A percentile compares a stretch with the other conserved stretches of the same genome.
phyloP scores from a whole-genome alignment of 805 yeast species.

The Wickerhamiella brachini region DNA sequence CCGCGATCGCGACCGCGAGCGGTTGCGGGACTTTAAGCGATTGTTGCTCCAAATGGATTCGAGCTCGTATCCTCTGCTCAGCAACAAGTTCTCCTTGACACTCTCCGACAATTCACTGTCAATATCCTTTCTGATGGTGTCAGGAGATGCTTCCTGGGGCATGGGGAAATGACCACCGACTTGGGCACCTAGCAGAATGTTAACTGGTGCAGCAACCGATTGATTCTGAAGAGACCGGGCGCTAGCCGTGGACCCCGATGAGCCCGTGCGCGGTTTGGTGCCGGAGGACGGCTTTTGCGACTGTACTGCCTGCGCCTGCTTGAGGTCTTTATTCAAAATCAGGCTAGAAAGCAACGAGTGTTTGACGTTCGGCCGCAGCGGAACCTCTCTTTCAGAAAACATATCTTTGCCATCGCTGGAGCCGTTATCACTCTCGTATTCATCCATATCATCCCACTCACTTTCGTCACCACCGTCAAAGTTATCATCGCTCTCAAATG shows the following conservation, averaged over 20 bases:
- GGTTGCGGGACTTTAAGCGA: not conserved
- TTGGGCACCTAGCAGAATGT: conserved; percentile 11
- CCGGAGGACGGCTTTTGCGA: not conserved
- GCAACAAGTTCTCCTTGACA: conserved; percentile 7
- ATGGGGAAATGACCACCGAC: conserved; percentile 11
- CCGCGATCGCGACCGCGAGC: conserved; percentile 1
- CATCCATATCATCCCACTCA: conserved; percentile 16
- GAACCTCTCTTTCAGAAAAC: conserved; percentile 21
- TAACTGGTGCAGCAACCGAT: conserved; percentile 9
- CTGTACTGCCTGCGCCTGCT: not conserved
- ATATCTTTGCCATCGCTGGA: conserved; percentile 22
- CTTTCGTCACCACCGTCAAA: conserved; percentile 16
- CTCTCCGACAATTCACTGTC: conserved; percentile 10
- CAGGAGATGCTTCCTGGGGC: conserved; percentile 1
- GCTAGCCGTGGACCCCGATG: not conserved
- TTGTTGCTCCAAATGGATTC: conserved; percentile 6
- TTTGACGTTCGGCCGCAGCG: conserved; percentile 20
- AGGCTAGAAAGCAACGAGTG: conserved; percentile 28
- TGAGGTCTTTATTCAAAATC: conserved; percentile 22
- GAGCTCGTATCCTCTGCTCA: conserved; percentile 9
- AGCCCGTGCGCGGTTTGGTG: not conserved
- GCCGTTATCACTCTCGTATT: conserved; percentile 20
- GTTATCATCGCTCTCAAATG: conserved; percentile 20
- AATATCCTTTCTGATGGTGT: conserved; percentile 5
- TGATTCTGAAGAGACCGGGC: not conserved